Evolutionary conservation across 345 rosid species (phyloP).

Genomic region (Aegle marmelos): DNA sequence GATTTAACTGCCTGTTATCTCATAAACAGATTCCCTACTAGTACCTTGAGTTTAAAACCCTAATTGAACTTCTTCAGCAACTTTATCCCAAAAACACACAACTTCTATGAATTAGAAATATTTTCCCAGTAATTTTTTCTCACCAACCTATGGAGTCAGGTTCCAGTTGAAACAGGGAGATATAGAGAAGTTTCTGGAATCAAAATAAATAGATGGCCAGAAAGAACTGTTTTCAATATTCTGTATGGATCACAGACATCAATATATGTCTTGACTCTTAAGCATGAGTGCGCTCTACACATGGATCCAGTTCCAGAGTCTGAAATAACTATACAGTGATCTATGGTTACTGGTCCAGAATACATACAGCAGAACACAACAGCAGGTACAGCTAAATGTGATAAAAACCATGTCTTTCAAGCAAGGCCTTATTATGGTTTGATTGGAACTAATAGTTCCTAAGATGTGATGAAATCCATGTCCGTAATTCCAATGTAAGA

Average conservation of each 20-base stretch:
- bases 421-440: no score
- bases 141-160: neutral
- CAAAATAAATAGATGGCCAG: neutral
- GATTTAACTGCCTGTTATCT: no score
- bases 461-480: neutral
- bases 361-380: neutral
- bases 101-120: no score
- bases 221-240: neutral
- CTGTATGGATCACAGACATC: neutral
- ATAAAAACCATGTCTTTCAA: no score
- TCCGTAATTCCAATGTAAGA: neutral
- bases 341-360: neutral
- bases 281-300: neutral
- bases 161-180: neutral
- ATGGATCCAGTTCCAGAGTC: neutral
- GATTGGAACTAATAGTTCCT: no score
- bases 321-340: neutral
- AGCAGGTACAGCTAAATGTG: no score
- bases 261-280: neutral
- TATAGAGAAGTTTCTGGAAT: neutral
- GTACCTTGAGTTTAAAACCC: no score
- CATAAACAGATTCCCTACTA: no score
- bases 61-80: no score
- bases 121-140: no score
- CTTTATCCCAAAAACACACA: no score